phyloP scores from a whole-genome alignment of 2,329 filamentous ascomycete species.

The Stagonosporopsis tanaceti region DNA sequence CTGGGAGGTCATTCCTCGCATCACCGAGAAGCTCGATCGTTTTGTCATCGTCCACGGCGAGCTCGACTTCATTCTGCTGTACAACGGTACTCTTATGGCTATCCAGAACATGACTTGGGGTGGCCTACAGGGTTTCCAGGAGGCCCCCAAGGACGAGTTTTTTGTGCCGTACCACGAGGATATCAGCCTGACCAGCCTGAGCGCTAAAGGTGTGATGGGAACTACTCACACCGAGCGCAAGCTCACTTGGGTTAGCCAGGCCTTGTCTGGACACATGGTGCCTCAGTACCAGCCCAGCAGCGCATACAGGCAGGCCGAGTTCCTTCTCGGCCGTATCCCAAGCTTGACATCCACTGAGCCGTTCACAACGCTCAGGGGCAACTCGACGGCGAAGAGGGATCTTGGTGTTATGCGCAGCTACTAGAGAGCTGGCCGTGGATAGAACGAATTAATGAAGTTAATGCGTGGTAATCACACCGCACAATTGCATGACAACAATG shows the following conservation, averaged over 20 bases:
- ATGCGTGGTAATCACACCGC: neutral
- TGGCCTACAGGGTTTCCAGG: constrained; percentile 73
- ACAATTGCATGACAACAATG: neutral
- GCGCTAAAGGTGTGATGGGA: constrained; percentile 73
- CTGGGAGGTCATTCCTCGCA: constrained; percentile 68
- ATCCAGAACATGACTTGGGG: constrained; percentile 87
- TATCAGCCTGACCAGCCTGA: constrained; percentile 56
- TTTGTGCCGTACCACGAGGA: constrained; percentile 71
- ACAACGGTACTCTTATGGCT: constrained; percentile 73
- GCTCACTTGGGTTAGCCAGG: constrained; percentile 73
- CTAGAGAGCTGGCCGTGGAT: neutral
- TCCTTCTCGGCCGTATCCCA: constrained; percentile 74
- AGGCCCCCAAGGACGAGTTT: constrained; percentile 66
- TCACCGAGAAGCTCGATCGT: constrained; percentile 75
- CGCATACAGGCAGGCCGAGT: constrained; percentile 76
- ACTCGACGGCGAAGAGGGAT: constrained; percentile 23
- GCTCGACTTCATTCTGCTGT: constrained; percentile 72
- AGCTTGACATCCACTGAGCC: constrained; percentile 55
- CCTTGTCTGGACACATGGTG: constrained; percentile 72
- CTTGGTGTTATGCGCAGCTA: constrained; percentile 19
- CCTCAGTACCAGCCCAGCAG: constrained; percentile 73
- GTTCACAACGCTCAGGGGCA: constrained; percentile 39
- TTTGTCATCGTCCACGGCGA: constrained; percentile 78
- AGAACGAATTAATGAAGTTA: constrained; percentile 9
- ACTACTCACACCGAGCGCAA: constrained; percentile 76